A percentile compares a stretch with the other conserved stretches of the same genome.
These are phyloP conservation scores for Botrytis fragariae DNA, from an alignment of 2,329 filamentous ascomycete species.

Conservation along the genomic window DNA sequence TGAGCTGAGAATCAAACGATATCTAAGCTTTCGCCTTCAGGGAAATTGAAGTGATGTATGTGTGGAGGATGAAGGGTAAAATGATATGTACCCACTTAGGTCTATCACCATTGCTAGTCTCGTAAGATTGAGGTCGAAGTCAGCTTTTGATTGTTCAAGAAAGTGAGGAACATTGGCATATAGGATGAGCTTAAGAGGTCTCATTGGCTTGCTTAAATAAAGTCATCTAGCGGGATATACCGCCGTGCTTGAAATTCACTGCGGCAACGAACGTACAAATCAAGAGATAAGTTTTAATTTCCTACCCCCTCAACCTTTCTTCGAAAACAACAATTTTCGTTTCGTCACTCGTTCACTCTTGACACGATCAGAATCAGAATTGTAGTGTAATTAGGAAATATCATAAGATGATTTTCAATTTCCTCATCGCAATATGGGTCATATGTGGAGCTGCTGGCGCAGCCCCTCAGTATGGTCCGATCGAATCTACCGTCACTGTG, in stretches of 20 bases:
- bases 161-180: neutral
- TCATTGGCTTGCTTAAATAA: neutral
- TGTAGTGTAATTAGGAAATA: neutral
- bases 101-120: neutral
- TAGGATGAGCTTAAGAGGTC: neutral
- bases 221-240: neutral
- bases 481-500: neutral
- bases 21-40: neutral
- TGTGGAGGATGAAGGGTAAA: neutral
- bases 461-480: neutral
- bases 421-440: neutral
- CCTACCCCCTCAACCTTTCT: neutral
- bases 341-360: neutral
- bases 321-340: neutral
- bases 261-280: neutral
- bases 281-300: neutral
- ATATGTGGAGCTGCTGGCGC: neutral
- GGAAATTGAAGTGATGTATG: neutral
- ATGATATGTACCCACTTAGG: fast-evolving
- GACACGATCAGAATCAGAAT: neutral
- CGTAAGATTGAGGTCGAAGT: neutral
- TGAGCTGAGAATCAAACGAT: neutral
- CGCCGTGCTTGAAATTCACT: neutral
- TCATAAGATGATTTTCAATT: neutral
- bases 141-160: neutral